A percentile compares a stretch with the other conserved stretches of the same genome.
Evolutionary conservation across 257 asterid species (phyloP).

Genomic region (Misopates orontium): DNA sequence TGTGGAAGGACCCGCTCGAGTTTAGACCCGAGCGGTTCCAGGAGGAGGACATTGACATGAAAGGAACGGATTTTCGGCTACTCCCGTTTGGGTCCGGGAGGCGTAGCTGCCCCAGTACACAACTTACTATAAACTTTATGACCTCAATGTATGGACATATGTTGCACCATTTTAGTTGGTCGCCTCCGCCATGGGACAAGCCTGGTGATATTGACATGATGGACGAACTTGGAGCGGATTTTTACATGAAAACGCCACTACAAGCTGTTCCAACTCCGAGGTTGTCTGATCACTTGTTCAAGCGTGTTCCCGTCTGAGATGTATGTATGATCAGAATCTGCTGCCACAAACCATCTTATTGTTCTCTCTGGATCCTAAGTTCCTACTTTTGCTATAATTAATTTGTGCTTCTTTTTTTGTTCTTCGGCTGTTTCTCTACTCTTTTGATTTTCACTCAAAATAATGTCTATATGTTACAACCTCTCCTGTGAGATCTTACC

Average conservation of each 20-base stretch:
- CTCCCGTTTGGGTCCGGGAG: constrained; percentile 87
- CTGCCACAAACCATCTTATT: background rate
- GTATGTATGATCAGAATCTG: constrained; percentile 36
- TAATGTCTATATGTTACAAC: no score
- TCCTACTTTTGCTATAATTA: no score
- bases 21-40: constrained; percentile 82
- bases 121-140: constrained; percentile 61
- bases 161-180: constrained; percentile 66
- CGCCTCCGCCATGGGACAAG: constrained; percentile 47
- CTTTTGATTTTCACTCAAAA: no score
- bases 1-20: constrained; percentile 68
- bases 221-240: constrained; percentile 78
- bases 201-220: constrained; percentile 74
- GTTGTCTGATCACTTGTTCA: constrained; percentile 54
- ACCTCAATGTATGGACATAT: constrained; percentile 72
- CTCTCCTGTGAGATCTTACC: no score
- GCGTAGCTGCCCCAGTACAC: constrained; percentile 77
- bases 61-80: constrained; percentile 73
- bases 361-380: background rate
- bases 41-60: constrained; percentile 80
- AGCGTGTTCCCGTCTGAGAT: constrained; percentile 52
- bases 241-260: constrained; percentile 71
- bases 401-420: no score
- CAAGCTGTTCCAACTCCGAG: constrained; percentile 65
- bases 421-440: no score